Base-by-base conservation (phyloP, 1,284 basidiomycete genomes). In the Marasmius oreades region DNA sequence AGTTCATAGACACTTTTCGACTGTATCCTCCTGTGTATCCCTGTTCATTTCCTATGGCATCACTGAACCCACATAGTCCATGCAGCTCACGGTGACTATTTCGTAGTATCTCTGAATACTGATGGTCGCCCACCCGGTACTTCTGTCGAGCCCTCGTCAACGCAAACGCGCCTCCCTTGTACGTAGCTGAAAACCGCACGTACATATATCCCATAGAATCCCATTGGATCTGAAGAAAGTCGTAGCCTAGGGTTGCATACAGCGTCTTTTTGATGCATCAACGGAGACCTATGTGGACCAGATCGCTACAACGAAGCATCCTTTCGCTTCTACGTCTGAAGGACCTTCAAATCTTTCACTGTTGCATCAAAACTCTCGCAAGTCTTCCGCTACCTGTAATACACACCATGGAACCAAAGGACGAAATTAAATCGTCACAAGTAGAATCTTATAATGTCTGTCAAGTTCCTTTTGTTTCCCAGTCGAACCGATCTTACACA, bases 321-420 rank as follows among this genome's bases (percentile, higher is more conserved):
- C 0, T 74, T 72, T 74, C 73, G 68, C 64, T 77, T 36, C 65
- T 76, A 45, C 70, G 73, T 12, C 64, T 74, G 77, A 8, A 82
- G 85, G 65, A 70, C 63, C 12, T 84, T 84, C 64, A 70, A 73
- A 1, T 60, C 56, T 0, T 76, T 86, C 56, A 65, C 60, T 3
- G 66, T 84, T 3, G 80, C 71, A 1, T 70, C 72, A 73, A 1
- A 57, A 62, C 16, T 67, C 67, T 14, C 66, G 67, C 0, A 64
- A 64, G n/a, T 72, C 74, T 1, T 74, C 73, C 5, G 58, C 55
- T 5, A 64, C 66, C 12, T 77, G 75, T 77, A 63, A 59, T 23
- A 57, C 61, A 6, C 59, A 54, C 22, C 59, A 60, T 5, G 69
- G 71, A 0, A 66, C 68, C 5, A 71, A 74, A 60, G 69, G 70